These are phyloP conservation scores for Sphaerosporella brunnea DNA, from an alignment of 495 filamentous ascomycete species.

Conservation along the genomic window DNA sequence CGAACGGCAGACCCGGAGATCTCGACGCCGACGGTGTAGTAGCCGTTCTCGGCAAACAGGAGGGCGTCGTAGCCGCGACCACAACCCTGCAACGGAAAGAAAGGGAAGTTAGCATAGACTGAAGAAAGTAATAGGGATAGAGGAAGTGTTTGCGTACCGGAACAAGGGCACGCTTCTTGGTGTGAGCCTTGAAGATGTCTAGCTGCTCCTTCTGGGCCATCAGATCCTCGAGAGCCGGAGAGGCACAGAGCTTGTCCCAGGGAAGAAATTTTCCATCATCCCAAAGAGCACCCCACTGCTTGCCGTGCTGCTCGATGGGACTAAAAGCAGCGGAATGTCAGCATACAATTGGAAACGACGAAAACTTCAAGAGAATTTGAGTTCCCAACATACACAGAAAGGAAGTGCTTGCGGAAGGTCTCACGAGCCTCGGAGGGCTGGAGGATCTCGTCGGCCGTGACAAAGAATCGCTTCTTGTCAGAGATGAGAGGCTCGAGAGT, in stretches of 20 bases:
- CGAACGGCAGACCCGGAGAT: slow-evolving; percentile 40
- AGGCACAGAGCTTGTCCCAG: slow-evolving; percentile 42
- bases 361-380: neutral
- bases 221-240: slow-evolving; percentile 42
- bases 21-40: slow-evolving; percentile 58
- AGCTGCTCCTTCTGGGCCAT: slow-evolving; percentile 27
- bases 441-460: slow-evolving; percentile 16
- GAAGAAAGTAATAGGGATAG: neutral
- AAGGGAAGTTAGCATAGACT: neutral
- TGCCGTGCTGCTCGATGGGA: slow-evolving; percentile 11
- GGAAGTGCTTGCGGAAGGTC: slow-evolving; percentile 16
- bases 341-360: too few relatives aligned
- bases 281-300: slow-evolving; percentile 41
- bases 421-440: slow-evolving; percentile 16
- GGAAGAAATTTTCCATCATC: slow-evolving; percentile 33
- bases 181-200: slow-evolving; percentile 10
- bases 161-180: slow-evolving; percentile 37
- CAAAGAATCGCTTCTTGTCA: slow-evolving; percentile 8
- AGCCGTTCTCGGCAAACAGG: slow-evolving; percentile 50
- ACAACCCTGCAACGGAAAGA: slow-evolving; percentile 37
- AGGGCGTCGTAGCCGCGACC: slow-evolving; percentile 60
- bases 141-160: slow-evolving; percentile 23
- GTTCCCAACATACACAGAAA: slow-evolving; percentile 7
- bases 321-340: too few relatives aligned
- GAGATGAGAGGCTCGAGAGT: neutral